Conservation (phyloP, 2,329 filamentous ascomycete species). For the Escovopsis sp. region DNA sequence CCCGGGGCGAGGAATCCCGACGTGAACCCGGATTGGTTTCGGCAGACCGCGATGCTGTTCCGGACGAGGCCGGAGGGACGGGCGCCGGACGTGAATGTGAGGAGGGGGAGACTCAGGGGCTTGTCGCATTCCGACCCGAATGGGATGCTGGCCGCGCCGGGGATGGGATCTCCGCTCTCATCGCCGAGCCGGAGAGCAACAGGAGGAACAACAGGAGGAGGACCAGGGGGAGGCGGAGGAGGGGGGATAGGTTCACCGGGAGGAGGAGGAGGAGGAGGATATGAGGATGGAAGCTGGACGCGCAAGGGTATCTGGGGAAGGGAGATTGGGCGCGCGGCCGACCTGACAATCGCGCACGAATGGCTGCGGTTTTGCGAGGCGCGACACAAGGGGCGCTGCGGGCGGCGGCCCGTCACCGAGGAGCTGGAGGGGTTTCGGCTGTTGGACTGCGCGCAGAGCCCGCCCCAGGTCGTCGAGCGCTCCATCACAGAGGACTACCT, state of each 20-base stretch:
- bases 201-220: too few relatives aligned
- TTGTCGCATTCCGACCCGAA: constrained; percentile 3
- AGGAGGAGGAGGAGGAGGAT: too few relatives aligned
- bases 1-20: constrained; percentile 16
- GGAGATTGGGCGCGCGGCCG: constrained; percentile 15
- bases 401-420: constrained; percentile 10
- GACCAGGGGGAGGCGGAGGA: too few relatives aligned
- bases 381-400: constrained; percentile 19
- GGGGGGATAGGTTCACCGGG: too few relatives aligned
- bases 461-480: constrained; percentile 15
- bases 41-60: constrained; percentile 19
- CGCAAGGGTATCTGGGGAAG: constrained; percentile 21
- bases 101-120: constrained; percentile 5
- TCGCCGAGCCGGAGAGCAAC: background rate
- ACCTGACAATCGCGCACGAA: constrained; percentile 17
- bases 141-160: constrained; percentile 9
- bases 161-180: constrained; percentile 4
- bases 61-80: constrained; percentile 16
- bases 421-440: constrained; percentile 19
- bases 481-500: constrained; percentile 17
- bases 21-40: constrained; percentile 19
- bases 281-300: constrained; percentile 10
- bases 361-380: constrained; percentile 21
- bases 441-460: constrained; percentile 19
- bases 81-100: constrained; percentile 10